Percentiles rank a stretch among this genome's conserved stretches.
Conservation (phyloP, 331 rosid genomes). For the Telfairia occidentalis region DNA sequence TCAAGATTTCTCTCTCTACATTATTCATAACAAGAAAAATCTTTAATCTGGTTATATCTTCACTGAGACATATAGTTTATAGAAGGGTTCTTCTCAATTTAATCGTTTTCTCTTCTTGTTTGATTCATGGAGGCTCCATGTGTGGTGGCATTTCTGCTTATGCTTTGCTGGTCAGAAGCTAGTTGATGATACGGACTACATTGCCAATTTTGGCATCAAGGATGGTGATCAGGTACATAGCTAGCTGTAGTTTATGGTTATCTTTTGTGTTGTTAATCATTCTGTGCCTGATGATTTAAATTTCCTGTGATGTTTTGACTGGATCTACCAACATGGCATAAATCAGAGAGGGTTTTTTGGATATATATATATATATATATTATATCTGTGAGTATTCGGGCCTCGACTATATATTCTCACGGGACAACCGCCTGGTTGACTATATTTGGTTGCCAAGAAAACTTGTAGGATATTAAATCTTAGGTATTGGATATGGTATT, state of each 20-base stretch:
- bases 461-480: too few species aligned
- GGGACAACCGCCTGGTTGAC: too few species aligned
- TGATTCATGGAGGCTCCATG: constrained; percentile 51
- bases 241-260: constrained; percentile 1
- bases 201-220: constrained; percentile 51
- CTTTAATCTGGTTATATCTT: neutral
- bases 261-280: neutral
- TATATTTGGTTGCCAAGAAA: too few species aligned
- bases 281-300: neutral
- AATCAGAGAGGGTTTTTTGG: too few species aligned
- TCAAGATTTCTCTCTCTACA: neutral
- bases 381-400: too few species aligned
- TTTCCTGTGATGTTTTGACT: neutral
- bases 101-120: neutral
- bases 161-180: constrained; percentile 56
- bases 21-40: neutral
- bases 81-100: neutral
- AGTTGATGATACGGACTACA: constrained; percentile 33
- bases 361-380: too few species aligned
- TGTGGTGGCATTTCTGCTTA: constrained; percentile 90
- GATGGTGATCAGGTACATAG: constrained; percentile 78
- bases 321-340: neutral
- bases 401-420: too few species aligned
- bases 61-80: neutral
- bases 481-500: too few species aligned